A percentile compares a stretch with the other conserved stretches of the same genome.
Evolutionary conservation across 352 stramenopile genomes (phyloP).

Genomic region (Globisporangium barbulae): DNA sequence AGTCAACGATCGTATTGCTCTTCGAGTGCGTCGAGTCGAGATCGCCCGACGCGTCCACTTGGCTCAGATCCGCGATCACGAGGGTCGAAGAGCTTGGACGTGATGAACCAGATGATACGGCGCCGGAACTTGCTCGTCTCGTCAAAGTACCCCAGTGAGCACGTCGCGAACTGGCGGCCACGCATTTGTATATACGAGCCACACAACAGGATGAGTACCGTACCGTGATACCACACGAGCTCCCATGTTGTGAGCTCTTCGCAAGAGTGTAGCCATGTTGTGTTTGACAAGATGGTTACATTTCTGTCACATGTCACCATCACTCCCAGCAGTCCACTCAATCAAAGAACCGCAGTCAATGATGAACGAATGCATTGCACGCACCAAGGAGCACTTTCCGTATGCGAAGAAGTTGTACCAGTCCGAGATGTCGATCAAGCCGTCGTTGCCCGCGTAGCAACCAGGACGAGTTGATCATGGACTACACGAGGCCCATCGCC

Average conservation of each 20-base stretch:
- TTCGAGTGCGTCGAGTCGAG: slow-evolving; percentile 31
- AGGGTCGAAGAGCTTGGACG: slow-evolving; percentile 62
- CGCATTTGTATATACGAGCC: neutral
- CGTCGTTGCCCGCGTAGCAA: slow-evolving; percentile 52
- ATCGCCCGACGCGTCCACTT: slow-evolving; percentile 33
- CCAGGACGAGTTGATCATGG: slow-evolving; percentile 21
- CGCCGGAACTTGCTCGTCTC: slow-evolving; percentile 42
- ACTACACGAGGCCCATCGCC: slow-evolving; percentile 7
- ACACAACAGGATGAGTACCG: neutral
- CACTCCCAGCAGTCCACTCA: neutral
- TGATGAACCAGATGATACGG: slow-evolving; percentile 45
- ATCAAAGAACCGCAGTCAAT: neutral
- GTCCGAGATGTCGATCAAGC: slow-evolving; percentile 42
- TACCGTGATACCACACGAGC: neutral
- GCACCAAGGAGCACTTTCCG: slow-evolving; percentile 43
- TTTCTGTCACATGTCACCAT: neutral
- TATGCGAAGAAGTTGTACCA: slow-evolving; percentile 63
- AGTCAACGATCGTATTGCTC: slow-evolving; percentile 47
- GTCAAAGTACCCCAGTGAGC: slow-evolving; percentile 47
- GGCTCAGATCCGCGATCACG: slow-evolving; percentile 55
- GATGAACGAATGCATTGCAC: neutral
- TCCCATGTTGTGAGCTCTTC: neutral
- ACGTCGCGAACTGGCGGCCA: slow-evolving; percentile 34
- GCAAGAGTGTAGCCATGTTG: slow-evolving; percentile 4
- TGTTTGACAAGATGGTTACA: neutral